Conservation (phyloP, 306 rosid species). For the Quercus aquifolioides region DNA sequence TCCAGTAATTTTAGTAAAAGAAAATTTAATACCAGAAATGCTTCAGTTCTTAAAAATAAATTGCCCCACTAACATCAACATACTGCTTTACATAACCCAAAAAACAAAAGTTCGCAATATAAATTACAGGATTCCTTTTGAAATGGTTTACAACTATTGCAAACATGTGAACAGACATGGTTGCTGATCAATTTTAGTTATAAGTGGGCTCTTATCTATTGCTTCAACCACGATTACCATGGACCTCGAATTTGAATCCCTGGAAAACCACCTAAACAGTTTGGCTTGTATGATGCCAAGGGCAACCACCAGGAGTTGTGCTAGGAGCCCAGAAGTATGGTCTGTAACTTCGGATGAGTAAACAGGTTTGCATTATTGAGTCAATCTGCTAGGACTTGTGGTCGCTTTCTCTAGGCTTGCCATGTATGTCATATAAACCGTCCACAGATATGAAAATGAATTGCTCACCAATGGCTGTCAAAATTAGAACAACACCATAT, state of each 20-base stretch:
- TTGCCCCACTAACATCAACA: conserved; percentile 1
- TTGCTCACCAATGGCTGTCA: conserved; percentile 90
- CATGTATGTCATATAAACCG: conserved; percentile 89
- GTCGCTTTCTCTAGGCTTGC: conserved; percentile 74
- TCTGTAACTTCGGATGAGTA: neutral
- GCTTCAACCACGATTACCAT: conserved; percentile 9
- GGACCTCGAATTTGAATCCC: conserved; percentile 15
- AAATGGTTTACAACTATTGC: conserved; percentile 10
- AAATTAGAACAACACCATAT: conserved; percentile 22
- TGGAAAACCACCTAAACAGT: neutral
- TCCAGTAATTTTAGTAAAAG: no score
- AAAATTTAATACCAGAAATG: no score
- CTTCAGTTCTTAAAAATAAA: no score
- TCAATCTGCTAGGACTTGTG: conserved; percentile 30
- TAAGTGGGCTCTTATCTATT: conserved; percentile 11
- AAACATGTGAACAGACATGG: neutral
- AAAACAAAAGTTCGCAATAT: neutral
- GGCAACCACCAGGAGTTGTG: conserved; percentile 19
- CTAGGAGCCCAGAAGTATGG: neutral
- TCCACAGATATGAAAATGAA: conserved; percentile 91
- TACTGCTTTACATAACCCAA: conserved; percentile 6
- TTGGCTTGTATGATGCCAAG: neutral
- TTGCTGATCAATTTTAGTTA: neutral
- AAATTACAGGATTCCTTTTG: neutral
- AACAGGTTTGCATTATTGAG: conserved; percentile 6